Percentiles rank a stretch among this genome's conserved stretches.
phyloP scores from a whole-genome alignment of 441 rosid genomes.

The Mallotus repandus region DNA sequence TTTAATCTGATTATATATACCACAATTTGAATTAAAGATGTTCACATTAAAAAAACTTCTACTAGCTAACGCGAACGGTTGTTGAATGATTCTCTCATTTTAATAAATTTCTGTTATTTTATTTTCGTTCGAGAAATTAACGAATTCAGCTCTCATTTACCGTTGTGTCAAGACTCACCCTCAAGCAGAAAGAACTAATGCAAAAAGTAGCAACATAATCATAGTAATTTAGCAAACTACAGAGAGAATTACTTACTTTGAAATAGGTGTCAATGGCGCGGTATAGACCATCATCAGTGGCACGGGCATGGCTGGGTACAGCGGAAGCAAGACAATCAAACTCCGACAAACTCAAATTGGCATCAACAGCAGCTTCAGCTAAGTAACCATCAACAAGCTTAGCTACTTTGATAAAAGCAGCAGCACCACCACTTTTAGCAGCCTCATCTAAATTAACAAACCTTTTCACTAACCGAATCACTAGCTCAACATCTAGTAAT shows the following conservation, averaged over 20 bases:
- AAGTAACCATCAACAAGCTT: constrained; percentile 74
- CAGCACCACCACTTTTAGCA: constrained; percentile 41
- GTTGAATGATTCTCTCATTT: too few relatives aligned
- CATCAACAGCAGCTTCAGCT: constrained; percentile 69
- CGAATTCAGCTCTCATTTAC: too few relatives aligned
- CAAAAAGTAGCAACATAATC: too few relatives aligned
- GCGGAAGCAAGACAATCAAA: constrained; percentile 57
- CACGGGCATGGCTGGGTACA: constrained; percentile 73
- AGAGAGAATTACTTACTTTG: constrained; percentile 44
- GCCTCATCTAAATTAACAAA: constrained; percentile 51
- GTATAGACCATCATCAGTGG: constrained; percentile 66
- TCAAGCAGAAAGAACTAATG: too few relatives aligned
- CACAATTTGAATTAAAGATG: too few relatives aligned
- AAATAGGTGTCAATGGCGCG: constrained; percentile 83
- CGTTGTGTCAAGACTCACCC: too few relatives aligned
- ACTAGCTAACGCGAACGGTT: too few relatives aligned
- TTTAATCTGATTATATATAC: too few relatives aligned
- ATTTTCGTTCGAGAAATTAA: too few relatives aligned
- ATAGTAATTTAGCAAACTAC: too few relatives aligned
- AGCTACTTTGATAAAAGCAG: constrained; percentile 60
- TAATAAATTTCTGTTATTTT: too few relatives aligned
- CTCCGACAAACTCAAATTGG: constrained; percentile 45
- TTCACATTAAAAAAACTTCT: too few relatives aligned
- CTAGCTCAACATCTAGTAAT: constrained; percentile 68
- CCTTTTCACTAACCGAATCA: constrained; percentile 57